Conservation (phyloP, 169 alveolate species). For the Plasmodium inui region DNA sequence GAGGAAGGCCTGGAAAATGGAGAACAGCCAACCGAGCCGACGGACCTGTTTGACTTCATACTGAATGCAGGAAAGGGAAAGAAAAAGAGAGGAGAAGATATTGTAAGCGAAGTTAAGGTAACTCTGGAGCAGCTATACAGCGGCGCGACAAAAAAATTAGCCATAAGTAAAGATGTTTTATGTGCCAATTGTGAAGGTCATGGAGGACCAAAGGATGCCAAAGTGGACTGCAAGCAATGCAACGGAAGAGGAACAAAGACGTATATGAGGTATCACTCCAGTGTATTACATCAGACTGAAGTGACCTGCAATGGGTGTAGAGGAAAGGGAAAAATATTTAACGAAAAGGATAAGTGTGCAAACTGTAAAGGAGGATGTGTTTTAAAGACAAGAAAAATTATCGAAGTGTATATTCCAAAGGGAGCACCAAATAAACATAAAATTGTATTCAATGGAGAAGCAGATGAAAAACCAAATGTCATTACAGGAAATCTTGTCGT, state of each 20-base stretch:
- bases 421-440: slow-evolving; percentile 96
- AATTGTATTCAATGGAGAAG: slow-evolving; percentile 95
- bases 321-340: slow-evolving; percentile 93
- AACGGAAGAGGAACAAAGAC: slow-evolving; percentile 95
- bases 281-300: slow-evolving; percentile 93
- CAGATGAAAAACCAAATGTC: slow-evolving; percentile 96
- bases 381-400: slow-evolving; percentile 91
- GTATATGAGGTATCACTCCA: slow-evolving; percentile 92
- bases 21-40: slow-evolving; percentile 89
- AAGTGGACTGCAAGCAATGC: slow-evolving; percentile 93
- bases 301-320: slow-evolving; percentile 93
- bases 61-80: slow-evolving; percentile 96
- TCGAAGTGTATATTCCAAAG: slow-evolving; percentile 95
- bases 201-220: slow-evolving; percentile 96
- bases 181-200: slow-evolving; percentile 97
- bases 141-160: slow-evolving; percentile 95
- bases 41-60: slow-evolving; percentile 92
- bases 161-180: slow-evolving; percentile 93
- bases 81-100: slow-evolving; percentile 92
- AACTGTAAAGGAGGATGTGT: slow-evolving; percentile 92
- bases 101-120: slow-evolving; percentile 92
- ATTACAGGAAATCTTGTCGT: slow-evolving; percentile 94
- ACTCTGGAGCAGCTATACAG: slow-evolving; percentile 97
- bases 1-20: slow-evolving; percentile 97
- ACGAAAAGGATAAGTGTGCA: slow-evolving; percentile 92